Conservation (phyloP, 2,329 filamentous ascomycete genomes). For the Zymoseptoria pseudotritici region DNA sequence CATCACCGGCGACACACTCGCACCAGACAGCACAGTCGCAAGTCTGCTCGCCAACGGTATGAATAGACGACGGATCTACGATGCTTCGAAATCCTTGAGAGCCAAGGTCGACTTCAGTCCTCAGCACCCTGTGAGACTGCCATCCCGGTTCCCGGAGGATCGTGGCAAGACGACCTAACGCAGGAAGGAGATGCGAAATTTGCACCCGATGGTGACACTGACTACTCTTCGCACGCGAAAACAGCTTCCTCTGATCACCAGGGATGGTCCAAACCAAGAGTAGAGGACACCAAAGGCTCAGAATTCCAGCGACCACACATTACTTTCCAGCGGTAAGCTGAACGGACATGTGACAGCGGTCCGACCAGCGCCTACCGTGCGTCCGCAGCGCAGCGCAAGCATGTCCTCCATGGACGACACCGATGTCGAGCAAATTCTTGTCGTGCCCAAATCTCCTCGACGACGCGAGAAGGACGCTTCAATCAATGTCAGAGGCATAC, state of each 20-base stretch:
- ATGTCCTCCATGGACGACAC: neutral
- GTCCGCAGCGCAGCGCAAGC: neutral
- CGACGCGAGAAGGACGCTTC: neutral
- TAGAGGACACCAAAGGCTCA: neutral
- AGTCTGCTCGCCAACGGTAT: too few relatives aligned
- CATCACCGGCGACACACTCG: too few relatives aligned
- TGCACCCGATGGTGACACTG: neutral
- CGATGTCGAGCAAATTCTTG: neutral
- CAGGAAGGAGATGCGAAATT: neutral
- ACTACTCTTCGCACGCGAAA: neutral
- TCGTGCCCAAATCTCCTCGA: neutral
- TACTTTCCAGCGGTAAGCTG: neutral
- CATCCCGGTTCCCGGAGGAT: neutral
- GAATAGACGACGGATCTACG: neutral
- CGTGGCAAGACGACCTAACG: neutral
- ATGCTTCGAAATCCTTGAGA: neutral
- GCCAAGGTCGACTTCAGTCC: neutral
- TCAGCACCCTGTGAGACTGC: neutral
- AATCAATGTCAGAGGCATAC: constrained; percentile 3
- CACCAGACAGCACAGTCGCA: too few relatives aligned
- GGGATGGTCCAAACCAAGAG: neutral
- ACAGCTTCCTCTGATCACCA: neutral
- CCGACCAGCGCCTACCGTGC: neutral
- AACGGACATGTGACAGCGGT: neutral
- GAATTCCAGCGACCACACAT: neutral